Evolutionary conservation across 345 rosid genomes (phyloP).

Genomic region (Syzygium oleosum): DNA sequence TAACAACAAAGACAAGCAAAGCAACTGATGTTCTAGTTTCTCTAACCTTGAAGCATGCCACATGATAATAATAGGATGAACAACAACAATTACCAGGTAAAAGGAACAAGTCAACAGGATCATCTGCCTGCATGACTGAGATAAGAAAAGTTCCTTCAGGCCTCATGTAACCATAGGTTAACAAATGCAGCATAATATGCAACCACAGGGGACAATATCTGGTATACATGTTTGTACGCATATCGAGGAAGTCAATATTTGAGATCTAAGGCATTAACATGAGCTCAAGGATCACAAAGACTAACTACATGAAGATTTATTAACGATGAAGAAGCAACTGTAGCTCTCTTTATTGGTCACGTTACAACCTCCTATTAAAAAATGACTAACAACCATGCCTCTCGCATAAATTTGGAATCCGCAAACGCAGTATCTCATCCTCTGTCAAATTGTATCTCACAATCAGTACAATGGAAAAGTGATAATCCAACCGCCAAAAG

Average conservation of each 20-base stretch:
- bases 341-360: background rate
- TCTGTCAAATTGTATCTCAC: background rate
- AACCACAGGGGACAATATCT: background rate
- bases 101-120: conserved; percentile 71
- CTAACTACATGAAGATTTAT: background rate
- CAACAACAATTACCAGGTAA: conserved; percentile 58
- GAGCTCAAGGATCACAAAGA: background rate
- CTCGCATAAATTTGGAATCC: background rate
- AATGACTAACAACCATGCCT: background rate
- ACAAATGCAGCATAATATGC: background rate
- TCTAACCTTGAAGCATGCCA: background rate
- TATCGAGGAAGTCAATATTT: background rate
- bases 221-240: background rate
- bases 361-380: background rate
- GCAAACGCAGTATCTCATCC: background rate
- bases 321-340: background rate
- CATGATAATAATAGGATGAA: background rate
- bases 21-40: background rate
- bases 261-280: background rate
- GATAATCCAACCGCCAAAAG: background rate
- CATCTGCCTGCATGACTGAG: conserved; percentile 75
- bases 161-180: background rate
- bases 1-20: conserved; percentile 10
- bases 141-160: background rate
- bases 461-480: background rate